Base-by-base conservation (phyloP, 345 rosid species). In the Iberis pinnata region DNA sequence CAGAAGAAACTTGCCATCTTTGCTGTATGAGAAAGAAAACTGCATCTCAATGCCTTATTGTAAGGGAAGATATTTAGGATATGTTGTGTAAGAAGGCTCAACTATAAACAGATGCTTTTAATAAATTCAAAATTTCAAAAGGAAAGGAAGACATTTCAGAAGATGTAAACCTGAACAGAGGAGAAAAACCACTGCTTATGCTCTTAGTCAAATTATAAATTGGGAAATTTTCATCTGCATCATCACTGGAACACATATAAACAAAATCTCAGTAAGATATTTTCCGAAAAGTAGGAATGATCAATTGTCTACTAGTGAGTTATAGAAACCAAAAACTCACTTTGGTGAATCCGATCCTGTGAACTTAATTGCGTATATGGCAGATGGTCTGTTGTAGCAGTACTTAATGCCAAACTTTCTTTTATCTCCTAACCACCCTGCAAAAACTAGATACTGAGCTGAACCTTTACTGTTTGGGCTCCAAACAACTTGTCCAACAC, bases 401-500 rank as follows among this genome's bases (percentile, higher is more conserved):
- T 81, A 80, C 72, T 76, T 90, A 29, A 90, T 82, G 49, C 97
- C 98, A 52, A 92, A 80, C 78, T 92, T 92, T 73, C 97, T 77
- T 48, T 65, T 60, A 35, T 73, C 78, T 35, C 84, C 73, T 53
- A 80, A 68, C 98, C 96, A 88, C 18, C 96, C 97, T 14, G 81
- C 97, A 57, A 85, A 88, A 69, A 92, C 84, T 61, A 92, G 64
- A 70, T 73, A 76, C 41, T 76, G 88, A 59, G 73, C 42, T 12
- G 33, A 51, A 24, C 73, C 81, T 49, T 67, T 69, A 31, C 43
- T 37, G 27, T 57, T 24, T 55, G 95, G 96, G 52, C 89, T 82
- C 98, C 98, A 92, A 43, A 88, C 83, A 24, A 88, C 98, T 71
- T 92, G 98, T 31, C 98, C 95, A 63, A 73, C 69, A 39, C 97